Evolutionary conservation across 169 alveolate species (phyloP).

Genomic region (Cryptosporidium bovis): DNA sequence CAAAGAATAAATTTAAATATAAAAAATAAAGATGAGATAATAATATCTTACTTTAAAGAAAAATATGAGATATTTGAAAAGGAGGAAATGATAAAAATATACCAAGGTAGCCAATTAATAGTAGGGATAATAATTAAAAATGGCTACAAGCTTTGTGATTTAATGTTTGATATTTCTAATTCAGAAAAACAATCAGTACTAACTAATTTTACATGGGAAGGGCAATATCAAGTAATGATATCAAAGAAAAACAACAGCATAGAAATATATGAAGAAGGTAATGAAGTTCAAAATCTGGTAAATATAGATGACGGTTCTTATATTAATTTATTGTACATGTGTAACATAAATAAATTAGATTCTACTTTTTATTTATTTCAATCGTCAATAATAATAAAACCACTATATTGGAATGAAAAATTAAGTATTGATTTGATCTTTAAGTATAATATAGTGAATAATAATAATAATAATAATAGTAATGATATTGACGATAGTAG

Average conservation of each 20-base stretch:
- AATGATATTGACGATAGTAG: not conserved
- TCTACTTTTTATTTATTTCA: slow-evolving; percentile 32
- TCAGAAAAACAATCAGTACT: slow-evolving; percentile 67
- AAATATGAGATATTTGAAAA: not conserved
- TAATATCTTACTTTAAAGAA: slow-evolving; percentile 3
- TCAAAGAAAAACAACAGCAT: slow-evolving; percentile 7
- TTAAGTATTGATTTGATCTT: slow-evolving; percentile 33
- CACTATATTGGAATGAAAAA: slow-evolving; percentile 64
- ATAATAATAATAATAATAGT: not conserved
- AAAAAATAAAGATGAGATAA: slow-evolving; percentile 3
- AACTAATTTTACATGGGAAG: slow-evolving; percentile 72
- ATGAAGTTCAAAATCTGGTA: slow-evolving; percentile 5
- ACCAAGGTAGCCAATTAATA: slow-evolving; percentile 37
- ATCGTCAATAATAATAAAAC: slow-evolving; percentile 58
- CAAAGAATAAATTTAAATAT: not conserved
- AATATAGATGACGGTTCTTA: slow-evolving; percentile 64
- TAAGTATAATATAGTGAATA: slow-evolving; percentile 12
- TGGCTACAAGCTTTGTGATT: slow-evolving; percentile 33
- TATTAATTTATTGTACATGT: slow-evolving; percentile 10
- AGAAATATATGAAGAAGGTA: slow-evolving; percentile 17
- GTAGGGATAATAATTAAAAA: slow-evolving; percentile 39
- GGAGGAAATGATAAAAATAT: slow-evolving; percentile 25
- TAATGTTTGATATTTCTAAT: slow-evolving; percentile 57
- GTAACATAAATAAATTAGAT: slow-evolving; percentile 1
- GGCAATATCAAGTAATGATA: slow-evolving; percentile 50